phyloP scores from a whole-genome alignment of 768 basidiomycete species.

The Rickenella mellea region DNA sequence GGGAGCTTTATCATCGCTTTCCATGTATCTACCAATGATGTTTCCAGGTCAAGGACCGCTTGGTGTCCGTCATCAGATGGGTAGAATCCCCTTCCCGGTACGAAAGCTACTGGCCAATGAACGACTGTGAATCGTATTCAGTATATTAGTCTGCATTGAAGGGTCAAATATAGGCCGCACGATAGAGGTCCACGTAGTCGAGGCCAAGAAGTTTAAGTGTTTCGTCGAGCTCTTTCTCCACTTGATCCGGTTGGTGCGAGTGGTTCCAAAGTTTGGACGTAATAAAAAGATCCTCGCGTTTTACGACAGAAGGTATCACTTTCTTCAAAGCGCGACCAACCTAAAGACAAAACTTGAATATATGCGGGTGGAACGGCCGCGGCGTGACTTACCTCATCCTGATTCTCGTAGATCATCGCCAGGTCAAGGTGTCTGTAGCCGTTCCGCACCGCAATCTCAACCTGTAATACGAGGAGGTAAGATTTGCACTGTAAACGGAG shows the following conservation, averaged over 20 bases:
- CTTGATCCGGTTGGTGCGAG: slow-evolving; percentile 53
- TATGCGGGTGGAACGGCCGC: too few species aligned
- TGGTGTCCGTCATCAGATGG: slow-evolving; percentile 44
- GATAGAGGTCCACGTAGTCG: slow-evolving; percentile 75
- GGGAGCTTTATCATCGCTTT: slow-evolving; percentile 66
- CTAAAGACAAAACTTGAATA: slow-evolving; percentile 8
- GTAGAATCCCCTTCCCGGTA: slow-evolving; percentile 41
- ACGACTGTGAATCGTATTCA: slow-evolving; percentile 34
- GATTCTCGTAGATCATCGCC: slow-evolving; percentile 73
- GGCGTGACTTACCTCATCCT: slow-evolving; percentile 50
- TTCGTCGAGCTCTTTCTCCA: slow-evolving; percentile 68
- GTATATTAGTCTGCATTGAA: neutral
- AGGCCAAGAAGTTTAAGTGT: slow-evolving; percentile 64
- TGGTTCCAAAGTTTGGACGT: slow-evolving; percentile 82
- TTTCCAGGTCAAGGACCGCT: slow-evolving; percentile 44
- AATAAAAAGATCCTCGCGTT: slow-evolving; percentile 74
- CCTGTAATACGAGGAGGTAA: slow-evolving; percentile 28
- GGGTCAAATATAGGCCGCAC: slow-evolving; percentile 26
- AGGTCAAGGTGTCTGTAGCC: slow-evolving; percentile 85
- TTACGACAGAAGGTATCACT: slow-evolving; percentile 67
- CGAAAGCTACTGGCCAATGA: slow-evolving; percentile 75
- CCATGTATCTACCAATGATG: slow-evolving; percentile 73
- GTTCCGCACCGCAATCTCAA: slow-evolving; percentile 61
- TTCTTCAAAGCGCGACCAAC: slow-evolving; percentile 68
- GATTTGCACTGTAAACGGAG: slow-evolving; percentile 1